phyloP scores from a whole-genome alignment of 768 basidiomycete genomes.

The Phylloporus arenicola region DNA sequence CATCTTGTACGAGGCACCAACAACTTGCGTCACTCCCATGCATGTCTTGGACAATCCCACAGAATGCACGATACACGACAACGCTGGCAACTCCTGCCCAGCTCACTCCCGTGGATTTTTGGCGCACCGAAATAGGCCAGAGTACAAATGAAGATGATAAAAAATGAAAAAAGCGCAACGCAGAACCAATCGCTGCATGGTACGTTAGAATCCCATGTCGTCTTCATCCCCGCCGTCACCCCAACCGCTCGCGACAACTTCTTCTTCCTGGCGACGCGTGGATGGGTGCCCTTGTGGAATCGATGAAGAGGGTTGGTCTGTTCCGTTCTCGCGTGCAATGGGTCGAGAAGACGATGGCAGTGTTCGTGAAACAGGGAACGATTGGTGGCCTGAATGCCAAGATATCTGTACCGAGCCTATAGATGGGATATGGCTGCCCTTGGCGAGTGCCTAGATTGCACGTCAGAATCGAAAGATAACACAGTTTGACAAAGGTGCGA shows the following conservation, averaged over 20 bases:
- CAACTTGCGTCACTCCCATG: no score
- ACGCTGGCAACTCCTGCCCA: constrained; percentile 8
- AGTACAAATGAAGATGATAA: constrained; percentile 12
- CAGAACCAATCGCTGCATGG: background rate
- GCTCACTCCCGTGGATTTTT: constrained; percentile 9
- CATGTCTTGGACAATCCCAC: no score
- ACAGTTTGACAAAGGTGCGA: constrained; percentile 11
- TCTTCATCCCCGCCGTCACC: constrained; percentile 62
- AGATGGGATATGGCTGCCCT: constrained; percentile 61
- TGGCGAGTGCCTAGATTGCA: constrained; percentile 56
- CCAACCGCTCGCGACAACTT: constrained; percentile 63
- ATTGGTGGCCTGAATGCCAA: constrained; percentile 49
- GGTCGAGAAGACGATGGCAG: constrained; percentile 21
- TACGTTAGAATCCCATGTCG: constrained; percentile 60
- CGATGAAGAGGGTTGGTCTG: constrained; percentile 22
- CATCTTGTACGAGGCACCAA: no score
- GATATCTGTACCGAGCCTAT: constrained; percentile 61
- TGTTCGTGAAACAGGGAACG: constrained; percentile 17
- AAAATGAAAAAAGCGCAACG: background rate
- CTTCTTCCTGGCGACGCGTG: constrained; percentile 49
- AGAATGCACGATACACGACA: background rate
- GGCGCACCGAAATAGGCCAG: constrained; percentile 9
- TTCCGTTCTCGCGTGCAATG: constrained; percentile 15
- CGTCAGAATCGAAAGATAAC: constrained; percentile 7
- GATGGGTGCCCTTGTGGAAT: constrained; percentile 20